These are phyloP conservation scores for Podospora conica DNA, from an alignment of 495 filamentous ascomycete genomes.

Conservation along the genomic window DNA sequence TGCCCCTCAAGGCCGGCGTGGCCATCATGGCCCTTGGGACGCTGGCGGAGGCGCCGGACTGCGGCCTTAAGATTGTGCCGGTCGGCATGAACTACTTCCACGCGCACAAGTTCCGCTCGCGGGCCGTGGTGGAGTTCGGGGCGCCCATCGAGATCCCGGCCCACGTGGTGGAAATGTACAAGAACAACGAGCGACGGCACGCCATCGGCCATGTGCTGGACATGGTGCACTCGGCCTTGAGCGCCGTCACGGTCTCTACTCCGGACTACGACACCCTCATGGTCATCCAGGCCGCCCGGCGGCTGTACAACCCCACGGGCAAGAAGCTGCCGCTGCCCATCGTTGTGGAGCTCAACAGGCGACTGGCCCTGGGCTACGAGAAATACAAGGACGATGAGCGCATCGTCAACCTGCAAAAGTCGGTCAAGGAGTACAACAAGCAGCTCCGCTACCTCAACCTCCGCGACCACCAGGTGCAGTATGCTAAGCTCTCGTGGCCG, in stretches of 20 bases:
- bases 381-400: constrained; percentile 88
- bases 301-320: constrained; percentile 87
- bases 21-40: constrained; percentile 97
- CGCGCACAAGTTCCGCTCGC: constrained; percentile 95
- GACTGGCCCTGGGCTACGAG: constrained; percentile 85
- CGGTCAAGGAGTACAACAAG: constrained; percentile 81
- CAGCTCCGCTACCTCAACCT: constrained; percentile 79
- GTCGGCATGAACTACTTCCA: constrained; percentile 99
- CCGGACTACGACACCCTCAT: constrained; percentile 97
- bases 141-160: constrained; percentile 73
- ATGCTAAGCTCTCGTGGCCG: constrained; percentile 72
- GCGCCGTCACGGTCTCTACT: constrained; percentile 84
- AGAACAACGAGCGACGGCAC: constrained; percentile 70
- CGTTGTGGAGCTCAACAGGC: constrained; percentile 93
- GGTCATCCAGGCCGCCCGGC: constrained; percentile 92
- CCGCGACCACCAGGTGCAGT: constrained; percentile 92
- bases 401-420: constrained; percentile 70
- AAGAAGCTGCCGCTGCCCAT: constrained; percentile 92
- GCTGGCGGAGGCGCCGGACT: constrained; percentile 79
- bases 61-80: constrained; percentile 96
- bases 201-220: constrained; percentile 78
- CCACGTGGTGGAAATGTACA: constrained; percentile 81
- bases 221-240: constrained; percentile 75
- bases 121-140: constrained; percentile 95
- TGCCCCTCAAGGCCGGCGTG: constrained; percentile 95